These are phyloP conservation scores for Amylocarpus encephaloides DNA, from an alignment of 2,329 filamentous ascomycete genomes.

Conservation along the genomic window DNA sequence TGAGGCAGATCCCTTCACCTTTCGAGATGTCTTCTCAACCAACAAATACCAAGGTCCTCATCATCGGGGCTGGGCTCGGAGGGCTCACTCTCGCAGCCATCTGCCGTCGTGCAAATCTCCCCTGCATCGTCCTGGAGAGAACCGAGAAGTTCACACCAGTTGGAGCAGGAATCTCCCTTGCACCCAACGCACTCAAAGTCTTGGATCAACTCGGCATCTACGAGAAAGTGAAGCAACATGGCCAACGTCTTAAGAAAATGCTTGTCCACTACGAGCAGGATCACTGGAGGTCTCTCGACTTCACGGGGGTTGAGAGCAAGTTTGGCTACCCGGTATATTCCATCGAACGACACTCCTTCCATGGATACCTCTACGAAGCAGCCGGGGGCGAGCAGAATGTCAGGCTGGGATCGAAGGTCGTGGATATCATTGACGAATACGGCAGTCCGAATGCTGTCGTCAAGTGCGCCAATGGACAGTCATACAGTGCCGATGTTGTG, in stretches of 20 bases:
- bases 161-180: neutral
- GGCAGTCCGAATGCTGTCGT: neutral
- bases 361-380: neutral
- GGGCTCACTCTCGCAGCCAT: constrained; percentile 1
- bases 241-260: neutral
- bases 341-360: neutral
- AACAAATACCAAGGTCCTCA: neutral
- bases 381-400: neutral
- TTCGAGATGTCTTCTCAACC: neutral
- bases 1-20: neutral
- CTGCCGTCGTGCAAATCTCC: neutral
- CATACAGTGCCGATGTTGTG: constrained; percentile 1
- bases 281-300: neutral
- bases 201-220: constrained; percentile 1
- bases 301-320: neutral
- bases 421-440: constrained; percentile 1
- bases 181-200: neutral
- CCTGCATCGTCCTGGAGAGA: constrained; percentile 1
- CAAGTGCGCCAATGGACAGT: neutral
- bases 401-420: neutral
- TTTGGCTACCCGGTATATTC: constrained; percentile 2
- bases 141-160: neutral
- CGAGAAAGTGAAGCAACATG: neutral
- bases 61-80: constrained; percentile 1
- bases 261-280: constrained; percentile 1